Conservation (phyloP, 208 protist species). For the Trypanosoma brucei region DNA sequence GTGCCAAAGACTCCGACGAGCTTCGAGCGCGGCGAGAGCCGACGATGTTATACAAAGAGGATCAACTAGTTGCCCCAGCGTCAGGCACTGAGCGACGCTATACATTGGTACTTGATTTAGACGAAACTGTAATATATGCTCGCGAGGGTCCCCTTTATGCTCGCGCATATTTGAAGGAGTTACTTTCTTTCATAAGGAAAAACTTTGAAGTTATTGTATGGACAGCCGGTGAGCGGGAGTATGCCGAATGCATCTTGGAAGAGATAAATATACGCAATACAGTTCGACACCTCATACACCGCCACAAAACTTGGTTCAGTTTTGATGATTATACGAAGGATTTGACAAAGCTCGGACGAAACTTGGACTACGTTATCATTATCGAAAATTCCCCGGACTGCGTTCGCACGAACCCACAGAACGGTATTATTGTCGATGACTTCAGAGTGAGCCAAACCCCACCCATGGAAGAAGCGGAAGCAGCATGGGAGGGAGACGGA, state of each 20-base stretch:
- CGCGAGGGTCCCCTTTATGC: slow-evolving; percentile 83
- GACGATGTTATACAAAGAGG: slow-evolving; percentile 57
- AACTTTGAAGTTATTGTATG: slow-evolving; percentile 89
- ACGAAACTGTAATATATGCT: slow-evolving; percentile 91
- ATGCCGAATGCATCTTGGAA: slow-evolving; percentile 85
- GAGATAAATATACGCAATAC: slow-evolving; percentile 84
- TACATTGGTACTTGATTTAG: slow-evolving; percentile 86
- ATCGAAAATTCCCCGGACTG: slow-evolving; percentile 88
- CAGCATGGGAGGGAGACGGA: background rate
- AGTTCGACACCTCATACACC: slow-evolving; percentile 79
- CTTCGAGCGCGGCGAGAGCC: slow-evolving; percentile 67
- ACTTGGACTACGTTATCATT: slow-evolving; percentile 80
- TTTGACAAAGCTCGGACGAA: slow-evolving; percentile 64
- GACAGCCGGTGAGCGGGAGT: slow-evolving; percentile 86
- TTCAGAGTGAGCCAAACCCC: slow-evolving; percentile 54
- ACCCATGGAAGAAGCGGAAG: background rate
- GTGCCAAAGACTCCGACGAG: slow-evolving; percentile 35
- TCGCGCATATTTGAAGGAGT: slow-evolving; percentile 68
- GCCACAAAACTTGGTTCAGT: slow-evolving; percentile 72
- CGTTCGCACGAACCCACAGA: slow-evolving; percentile 71
- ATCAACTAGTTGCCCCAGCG: slow-evolving; percentile 55
- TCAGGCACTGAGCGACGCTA: slow-evolving; percentile 40
- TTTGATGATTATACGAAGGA: slow-evolving; percentile 85
- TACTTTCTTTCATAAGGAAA: slow-evolving; percentile 69
- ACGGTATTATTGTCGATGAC: slow-evolving; percentile 84